A percentile compares a stretch with the other conserved stretches of the same genome.
Conservation (phyloP, 2,329 filamentous ascomycete genomes). For the Xylaria digitata region DNA sequence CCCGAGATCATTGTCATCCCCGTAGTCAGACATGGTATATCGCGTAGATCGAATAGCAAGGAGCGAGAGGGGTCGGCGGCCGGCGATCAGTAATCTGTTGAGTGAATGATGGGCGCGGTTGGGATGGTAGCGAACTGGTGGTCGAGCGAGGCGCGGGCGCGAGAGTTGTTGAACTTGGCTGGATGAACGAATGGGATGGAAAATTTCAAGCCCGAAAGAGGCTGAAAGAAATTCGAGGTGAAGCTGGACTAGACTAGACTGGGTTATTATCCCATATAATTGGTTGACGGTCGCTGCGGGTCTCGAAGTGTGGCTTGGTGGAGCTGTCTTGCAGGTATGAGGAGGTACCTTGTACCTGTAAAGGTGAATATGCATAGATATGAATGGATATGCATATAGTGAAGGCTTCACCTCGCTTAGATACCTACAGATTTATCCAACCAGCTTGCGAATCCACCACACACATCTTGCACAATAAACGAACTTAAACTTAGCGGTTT, state of each 20-base stretch:
- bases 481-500: no score
- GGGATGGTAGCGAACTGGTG: slow-evolving; percentile 34
- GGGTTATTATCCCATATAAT: not conserved
- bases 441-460: not conserved
- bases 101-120: slow-evolving; percentile 27
- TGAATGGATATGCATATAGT: not conserved
- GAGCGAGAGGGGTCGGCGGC: slow-evolving; percentile 5
- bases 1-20: slow-evolving; percentile 48
- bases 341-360: no score
- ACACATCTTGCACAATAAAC: not conserved
- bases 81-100: not conserved
- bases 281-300: slow-evolving; percentile 7
- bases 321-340: not conserved
- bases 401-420: not conserved
- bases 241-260: not conserved
- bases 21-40: slow-evolving; percentile 49
- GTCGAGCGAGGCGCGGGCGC: slow-evolving; percentile 24
- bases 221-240: slow-evolving; percentile 44
- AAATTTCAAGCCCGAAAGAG: slow-evolving; percentile 42
- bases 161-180: slow-evolving; percentile 27
- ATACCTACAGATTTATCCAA: slow-evolving; percentile 3
- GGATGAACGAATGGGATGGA: slow-evolving; percentile 39
- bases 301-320: not conserved
- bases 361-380: no score
- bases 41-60: slow-evolving; percentile 34